phyloP scores from a whole-genome alignment of 23 red algal genomes.

The Cyanidioschyzon merolae region DNA sequence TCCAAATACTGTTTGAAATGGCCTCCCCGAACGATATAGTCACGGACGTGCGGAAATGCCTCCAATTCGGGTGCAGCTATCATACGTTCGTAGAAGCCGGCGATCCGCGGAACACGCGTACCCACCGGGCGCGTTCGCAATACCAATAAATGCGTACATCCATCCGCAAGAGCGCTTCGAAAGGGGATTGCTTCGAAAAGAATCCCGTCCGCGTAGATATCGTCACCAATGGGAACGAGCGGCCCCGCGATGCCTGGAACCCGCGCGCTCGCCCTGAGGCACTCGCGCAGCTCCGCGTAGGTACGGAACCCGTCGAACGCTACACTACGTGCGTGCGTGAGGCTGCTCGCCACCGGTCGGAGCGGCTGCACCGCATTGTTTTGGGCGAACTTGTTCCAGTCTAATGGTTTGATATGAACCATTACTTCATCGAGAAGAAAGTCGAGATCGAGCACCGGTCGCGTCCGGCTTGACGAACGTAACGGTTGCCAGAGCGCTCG shows the following conservation, averaged over 20 bases:
- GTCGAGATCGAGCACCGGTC: slow-evolving; percentile 59
- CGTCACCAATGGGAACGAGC: slow-evolving; percentile 46
- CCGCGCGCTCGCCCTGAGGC: slow-evolving; percentile 47
- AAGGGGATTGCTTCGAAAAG: slow-evolving; percentile 62
- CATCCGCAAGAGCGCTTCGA: slow-evolving; percentile 46
- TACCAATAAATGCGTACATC: slow-evolving; percentile 61
- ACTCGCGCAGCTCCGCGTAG: slow-evolving; percentile 38
- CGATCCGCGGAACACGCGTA: slow-evolving; percentile 17
- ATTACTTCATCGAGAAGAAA: slow-evolving; percentile 58
- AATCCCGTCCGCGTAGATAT: slow-evolving; percentile 40
- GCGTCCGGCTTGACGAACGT: not conserved
- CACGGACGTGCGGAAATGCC: not conserved
- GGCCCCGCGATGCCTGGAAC: slow-evolving; percentile 71
- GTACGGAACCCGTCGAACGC: slow-evolving; percentile 31
- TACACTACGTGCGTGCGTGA: slow-evolving; percentile 18
- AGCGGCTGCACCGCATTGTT: slow-evolving; percentile 35
- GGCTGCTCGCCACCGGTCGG: slow-evolving; percentile 38
- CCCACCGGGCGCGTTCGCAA: slow-evolving; percentile 43
- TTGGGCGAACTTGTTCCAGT: slow-evolving; percentile 42
- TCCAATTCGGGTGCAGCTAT: slow-evolving; percentile 36
- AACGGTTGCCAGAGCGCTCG: slow-evolving; percentile 36
- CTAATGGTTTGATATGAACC: slow-evolving; percentile 29
- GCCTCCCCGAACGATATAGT: slow-evolving; percentile 1
- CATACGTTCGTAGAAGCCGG: slow-evolving; percentile 54
- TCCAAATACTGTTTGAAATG: not conserved